Percentiles rank a stretch among this genome's conserved stretches.
phyloP scores from a whole-genome alignment of 805 yeast genomes.

The Sugiyamaella americana region DNA sequence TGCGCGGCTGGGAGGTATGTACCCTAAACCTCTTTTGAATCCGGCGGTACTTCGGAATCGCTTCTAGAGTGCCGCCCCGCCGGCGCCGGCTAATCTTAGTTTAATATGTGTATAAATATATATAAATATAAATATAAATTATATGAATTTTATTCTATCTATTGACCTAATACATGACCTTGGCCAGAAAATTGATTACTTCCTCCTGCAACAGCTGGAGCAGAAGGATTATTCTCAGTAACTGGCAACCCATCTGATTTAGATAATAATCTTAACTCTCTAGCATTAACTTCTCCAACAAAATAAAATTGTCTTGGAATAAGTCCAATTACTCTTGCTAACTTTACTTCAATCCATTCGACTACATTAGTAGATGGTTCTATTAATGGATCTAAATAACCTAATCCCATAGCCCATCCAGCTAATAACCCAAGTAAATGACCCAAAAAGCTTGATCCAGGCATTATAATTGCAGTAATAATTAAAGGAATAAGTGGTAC shows the following conservation, averaged over 20 bases:
- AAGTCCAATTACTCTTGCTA: conserved; percentile 44
- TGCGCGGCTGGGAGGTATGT: too few species aligned
- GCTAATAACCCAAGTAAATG: conserved; percentile 61
- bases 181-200: conserved; percentile 2
- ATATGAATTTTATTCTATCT: neutral
- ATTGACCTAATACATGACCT: conserved; percentile 4
- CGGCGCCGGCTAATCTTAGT: too few species aligned
- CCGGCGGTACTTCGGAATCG: too few species aligned
- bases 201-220: neutral
- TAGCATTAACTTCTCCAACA: conserved; percentile 56
- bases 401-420: conserved; percentile 56
- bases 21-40: too few species aligned
- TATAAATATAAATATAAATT: too few species aligned
- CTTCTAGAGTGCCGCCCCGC: too few species aligned
- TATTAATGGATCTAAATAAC: conserved; percentile 49
- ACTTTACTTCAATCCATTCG: conserved; percentile 55
- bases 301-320: conserved; percentile 52
- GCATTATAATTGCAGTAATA: conserved; percentile 46
- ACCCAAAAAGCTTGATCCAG: conserved; percentile 67
- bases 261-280: conserved; percentile 28
- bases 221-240: conserved; percentile 4
- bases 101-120: too few species aligned
- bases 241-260: conserved; percentile 10
- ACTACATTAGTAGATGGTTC: conserved; percentile 55
- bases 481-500: conserved; percentile 52